These are phyloP conservation scores for Tuber melanosporum DNA, from an alignment of 495 filamentous ascomycete species.

Conservation along the genomic window DNA sequence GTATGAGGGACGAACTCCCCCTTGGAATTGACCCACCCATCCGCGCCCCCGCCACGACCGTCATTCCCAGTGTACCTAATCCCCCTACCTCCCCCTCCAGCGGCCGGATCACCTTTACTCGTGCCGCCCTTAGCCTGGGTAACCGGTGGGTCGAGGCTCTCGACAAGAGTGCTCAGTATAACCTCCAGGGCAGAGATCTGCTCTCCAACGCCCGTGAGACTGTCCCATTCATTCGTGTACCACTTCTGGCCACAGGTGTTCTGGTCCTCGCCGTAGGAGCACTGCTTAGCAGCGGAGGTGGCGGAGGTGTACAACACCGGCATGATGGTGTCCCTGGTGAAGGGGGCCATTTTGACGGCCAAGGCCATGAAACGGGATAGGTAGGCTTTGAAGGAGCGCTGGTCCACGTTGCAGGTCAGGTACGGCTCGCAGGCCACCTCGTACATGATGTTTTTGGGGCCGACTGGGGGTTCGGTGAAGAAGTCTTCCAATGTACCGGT, in stretches of 20 bases:
- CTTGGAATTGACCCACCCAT: constrained; percentile 2
- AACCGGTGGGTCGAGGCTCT: constrained; percentile 50
- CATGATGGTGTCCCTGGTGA: constrained; percentile 55
- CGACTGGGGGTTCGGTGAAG: constrained; percentile 47
- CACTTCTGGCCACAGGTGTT: constrained; percentile 68
- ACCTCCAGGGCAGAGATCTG: constrained; percentile 66
- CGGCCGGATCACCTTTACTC: constrained; percentile 62
- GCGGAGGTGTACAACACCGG: constrained; percentile 59
- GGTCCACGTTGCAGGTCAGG: constrained; percentile 60
- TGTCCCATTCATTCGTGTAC: constrained; percentile 58
- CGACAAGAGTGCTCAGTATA: constrained; percentile 55
- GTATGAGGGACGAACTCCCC: neutral
- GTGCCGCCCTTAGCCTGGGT: constrained; percentile 66
- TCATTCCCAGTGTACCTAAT: neutral
- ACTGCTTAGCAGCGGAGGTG: constrained; percentile 59
- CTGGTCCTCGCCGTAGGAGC: constrained; percentile 53
- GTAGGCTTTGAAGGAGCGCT: constrained; percentile 75
- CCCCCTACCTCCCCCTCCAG: constrained; percentile 47
- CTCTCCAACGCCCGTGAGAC: constrained; percentile 57
- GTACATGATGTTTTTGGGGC: constrained; percentile 49
- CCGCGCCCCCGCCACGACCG: neutral
- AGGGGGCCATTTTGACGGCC: constrained; percentile 63
- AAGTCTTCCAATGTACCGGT: constrained; percentile 51
- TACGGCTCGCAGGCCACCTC: constrained; percentile 68
- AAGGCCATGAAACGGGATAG: constrained; percentile 69